Conservation (phyloP, 2,329 filamentous ascomycete species). For the Venturia pyrina region DNA sequence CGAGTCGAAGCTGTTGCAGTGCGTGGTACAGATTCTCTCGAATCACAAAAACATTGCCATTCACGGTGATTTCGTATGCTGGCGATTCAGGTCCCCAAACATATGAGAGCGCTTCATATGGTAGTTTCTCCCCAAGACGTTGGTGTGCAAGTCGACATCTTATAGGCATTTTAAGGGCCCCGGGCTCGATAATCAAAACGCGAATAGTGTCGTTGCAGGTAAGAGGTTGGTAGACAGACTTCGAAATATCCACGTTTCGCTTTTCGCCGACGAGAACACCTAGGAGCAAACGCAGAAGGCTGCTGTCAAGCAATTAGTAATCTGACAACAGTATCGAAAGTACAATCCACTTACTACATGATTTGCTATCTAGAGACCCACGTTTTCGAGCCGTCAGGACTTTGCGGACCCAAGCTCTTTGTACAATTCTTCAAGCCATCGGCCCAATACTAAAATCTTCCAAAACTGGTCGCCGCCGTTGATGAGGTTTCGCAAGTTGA, state of each 20-base stretch:
- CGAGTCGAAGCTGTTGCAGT: neutral
- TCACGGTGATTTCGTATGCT: neutral
- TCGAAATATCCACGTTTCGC: neutral
- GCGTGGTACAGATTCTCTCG: slow-evolving; percentile 3
- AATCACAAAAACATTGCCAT: neutral
- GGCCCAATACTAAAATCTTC: no score
- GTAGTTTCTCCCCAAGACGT: neutral
- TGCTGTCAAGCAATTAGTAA: no score
- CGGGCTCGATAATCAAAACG: neutral
- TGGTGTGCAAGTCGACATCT: neutral
- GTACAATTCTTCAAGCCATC: no score
- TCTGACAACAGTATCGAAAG: no score
- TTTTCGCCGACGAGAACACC: neutral
- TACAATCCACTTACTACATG: no score
- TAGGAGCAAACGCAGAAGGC: no score
- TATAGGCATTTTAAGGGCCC: neutral
- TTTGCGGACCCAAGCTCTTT: no score
- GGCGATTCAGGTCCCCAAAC: neutral
- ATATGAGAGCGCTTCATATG: slow-evolving; percentile 9
- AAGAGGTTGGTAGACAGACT: neutral
- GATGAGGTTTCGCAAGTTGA: no score
- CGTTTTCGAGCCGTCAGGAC: no score
- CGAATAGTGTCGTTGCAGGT: neutral
- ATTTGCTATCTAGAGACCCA: no score
- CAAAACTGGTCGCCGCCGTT: no score